Conservation (phyloP, 2,329 filamentous ascomycete species). For the Ascosphaera aggregata region DNA sequence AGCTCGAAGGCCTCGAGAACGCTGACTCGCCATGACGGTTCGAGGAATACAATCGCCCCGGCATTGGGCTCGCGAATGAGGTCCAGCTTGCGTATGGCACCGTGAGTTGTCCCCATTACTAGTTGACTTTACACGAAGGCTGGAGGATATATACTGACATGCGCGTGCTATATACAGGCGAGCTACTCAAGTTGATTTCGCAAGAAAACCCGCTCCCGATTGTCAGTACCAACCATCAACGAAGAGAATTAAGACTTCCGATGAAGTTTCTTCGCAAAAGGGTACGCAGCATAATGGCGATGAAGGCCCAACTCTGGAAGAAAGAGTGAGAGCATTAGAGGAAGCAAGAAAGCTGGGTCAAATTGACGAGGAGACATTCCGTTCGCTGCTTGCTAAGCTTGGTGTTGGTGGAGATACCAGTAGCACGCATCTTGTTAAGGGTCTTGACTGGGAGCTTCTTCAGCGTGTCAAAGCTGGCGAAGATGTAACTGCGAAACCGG, state of each 20-base stretch:
- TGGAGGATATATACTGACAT: too few relatives aligned
- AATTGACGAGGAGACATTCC: constrained; percentile 59
- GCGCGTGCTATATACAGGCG: neutral
- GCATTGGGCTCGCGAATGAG: constrained; percentile 54
- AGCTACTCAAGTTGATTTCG: neutral
- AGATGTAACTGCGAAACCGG: constrained; percentile 25
- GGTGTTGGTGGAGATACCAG: constrained; percentile 52
- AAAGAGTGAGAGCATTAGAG: constrained; percentile 54
- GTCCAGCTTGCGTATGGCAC: constrained; percentile 81
- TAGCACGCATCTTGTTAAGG: constrained; percentile 76
- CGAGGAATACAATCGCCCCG: constrained; percentile 14
- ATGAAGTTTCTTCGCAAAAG: constrained; percentile 52
- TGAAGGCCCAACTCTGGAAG: constrained; percentile 19
- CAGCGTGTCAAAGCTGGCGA: constrained; percentile 22
- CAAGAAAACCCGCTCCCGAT: neutral
- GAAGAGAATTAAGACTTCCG: constrained; percentile 53
- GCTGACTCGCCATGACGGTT: constrained; percentile 5
- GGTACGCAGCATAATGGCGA: constrained; percentile 39
- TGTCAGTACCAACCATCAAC: constrained; percentile 24
- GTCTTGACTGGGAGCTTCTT: constrained; percentile 59
- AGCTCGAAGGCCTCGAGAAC: constrained; percentile 11
- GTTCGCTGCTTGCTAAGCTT: constrained; percentile 50
- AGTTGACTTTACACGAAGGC: constrained; percentile 1
- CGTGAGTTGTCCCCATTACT: constrained; percentile 29
- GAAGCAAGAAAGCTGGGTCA: constrained; percentile 62